Evolutionary conservation across 441 rosid genomes (phyloP).

Genomic region (Gossypium aridum): DNA sequence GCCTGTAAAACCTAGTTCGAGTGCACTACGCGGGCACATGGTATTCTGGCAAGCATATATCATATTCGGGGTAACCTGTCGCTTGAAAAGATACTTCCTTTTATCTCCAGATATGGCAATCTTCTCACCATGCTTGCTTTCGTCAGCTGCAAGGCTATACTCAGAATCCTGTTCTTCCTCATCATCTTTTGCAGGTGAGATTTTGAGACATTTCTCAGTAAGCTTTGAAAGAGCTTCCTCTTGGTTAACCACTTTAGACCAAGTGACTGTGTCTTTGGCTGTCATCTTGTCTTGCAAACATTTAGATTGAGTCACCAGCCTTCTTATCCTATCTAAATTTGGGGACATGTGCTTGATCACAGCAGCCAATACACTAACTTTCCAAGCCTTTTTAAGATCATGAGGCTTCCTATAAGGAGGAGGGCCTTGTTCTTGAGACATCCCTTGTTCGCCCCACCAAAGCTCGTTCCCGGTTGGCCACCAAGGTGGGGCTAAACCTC

Average conservation of each 20-base stretch:
- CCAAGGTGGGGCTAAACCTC: slow-evolving; percentile 61
- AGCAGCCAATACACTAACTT: slow-evolving; percentile 51
- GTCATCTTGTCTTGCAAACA: slow-evolving; percentile 43
- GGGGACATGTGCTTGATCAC: slow-evolving; percentile 59
- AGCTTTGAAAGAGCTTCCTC: slow-evolving; percentile 26
- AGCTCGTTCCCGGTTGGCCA: slow-evolving; percentile 51
- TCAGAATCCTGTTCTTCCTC: background rate
- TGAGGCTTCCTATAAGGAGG: slow-evolving; percentile 71
- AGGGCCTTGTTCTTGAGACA: slow-evolving; percentile 41
- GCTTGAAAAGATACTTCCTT: slow-evolving; percentile 24
- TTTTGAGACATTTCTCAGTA: slow-evolving; percentile 9
- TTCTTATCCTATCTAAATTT: slow-evolving; percentile 27
- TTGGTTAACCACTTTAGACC: slow-evolving; percentile 32
- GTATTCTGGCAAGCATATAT: background rate
- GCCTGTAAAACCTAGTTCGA: slow-evolving; percentile 18
- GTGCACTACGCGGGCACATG: slow-evolving; percentile 16
- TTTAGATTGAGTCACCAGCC: slow-evolving; percentile 37
- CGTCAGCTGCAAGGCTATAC: background rate
- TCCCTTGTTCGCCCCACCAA: slow-evolving; percentile 69
- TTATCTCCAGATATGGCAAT: slow-evolving; percentile 9
- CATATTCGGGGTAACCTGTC: slow-evolving; percentile 3
- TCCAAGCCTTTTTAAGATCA: slow-evolving; percentile 65
- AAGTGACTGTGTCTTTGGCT: slow-evolving; percentile 29
- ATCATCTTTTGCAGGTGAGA: slow-evolving; percentile 5
- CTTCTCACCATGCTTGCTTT: background rate